Base-by-base conservation (phyloP, 306 rosid genomes). In the Castanea mollissima region DNA sequence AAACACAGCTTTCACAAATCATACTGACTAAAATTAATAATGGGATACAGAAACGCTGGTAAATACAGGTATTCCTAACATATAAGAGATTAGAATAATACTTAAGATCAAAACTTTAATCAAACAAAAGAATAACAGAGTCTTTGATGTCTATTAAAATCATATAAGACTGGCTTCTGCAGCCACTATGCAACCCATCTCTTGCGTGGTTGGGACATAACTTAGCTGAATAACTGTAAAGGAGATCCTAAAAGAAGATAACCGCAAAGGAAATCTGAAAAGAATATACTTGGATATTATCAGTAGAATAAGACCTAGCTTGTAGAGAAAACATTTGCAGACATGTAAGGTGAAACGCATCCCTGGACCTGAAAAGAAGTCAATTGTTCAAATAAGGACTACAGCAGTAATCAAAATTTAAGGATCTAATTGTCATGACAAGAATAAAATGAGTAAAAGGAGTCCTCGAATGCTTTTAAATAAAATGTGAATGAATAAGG, bases 261-360 rank as follows among this genome's bases (percentile, higher is more conserved):
- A 49, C 38, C 6, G 11, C 7, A 56, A 55, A 34, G 31, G 41
- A 77, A 15, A 67, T 55, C 29, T 4, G 5, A 56, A 20, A 6
- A 74, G 55, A 78, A 52, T 54, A 6, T 63, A 63, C 31, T n/a
- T 51, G n/a, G 58, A 29, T 14, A 29, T 25, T 51, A 76, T 69
- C 58, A 20, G 10, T 57, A 41, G 44, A 5, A 7, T 25, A 75
- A 5, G 58, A 63, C 57, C 81, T 84, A 86, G 86, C 91, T 85
- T 58, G 87, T 25, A 19, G 89, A 78, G 57, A 91, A 65, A 83
- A 85, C 90, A 85, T 90, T 87, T 4, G 86, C 77, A 52, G 89
- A 80, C 86, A 91, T 86, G 79, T 93, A 93, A 35, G 98, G 97
- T 1, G 98, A 90, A 55, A 85, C 74, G 83, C 97, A 87, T 58